Conservation (phyloP, 352 stramenopile genomes). For the Poterioochromonas sp. region DNA sequence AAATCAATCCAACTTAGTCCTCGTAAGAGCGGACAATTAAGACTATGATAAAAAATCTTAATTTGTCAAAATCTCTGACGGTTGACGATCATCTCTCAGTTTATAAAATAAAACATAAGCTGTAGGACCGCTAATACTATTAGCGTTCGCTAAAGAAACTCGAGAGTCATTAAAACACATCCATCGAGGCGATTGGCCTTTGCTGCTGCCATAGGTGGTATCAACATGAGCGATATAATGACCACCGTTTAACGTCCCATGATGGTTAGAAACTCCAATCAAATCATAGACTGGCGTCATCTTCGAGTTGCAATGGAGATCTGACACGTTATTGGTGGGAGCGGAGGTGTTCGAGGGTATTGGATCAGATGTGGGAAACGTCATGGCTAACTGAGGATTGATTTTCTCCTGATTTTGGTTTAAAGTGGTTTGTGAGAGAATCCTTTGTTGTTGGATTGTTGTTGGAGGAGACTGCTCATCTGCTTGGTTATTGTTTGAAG, state of each 20-base stretch:
- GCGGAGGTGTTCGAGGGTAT: too few species aligned
- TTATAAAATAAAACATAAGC: slow-evolving; percentile 83
- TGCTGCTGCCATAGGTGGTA: slow-evolving; percentile 53
- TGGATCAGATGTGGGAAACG: background rate
- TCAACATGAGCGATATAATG: slow-evolving; percentile 55
- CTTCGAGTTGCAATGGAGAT: too few species aligned
- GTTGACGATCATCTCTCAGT: slow-evolving; percentile 37
- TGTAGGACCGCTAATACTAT: slow-evolving; percentile 58
- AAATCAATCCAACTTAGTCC: too few species aligned
- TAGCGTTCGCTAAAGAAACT: slow-evolving; percentile 11
- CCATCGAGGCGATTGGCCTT: slow-evolving; percentile 49
- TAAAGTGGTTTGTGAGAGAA: too few species aligned
- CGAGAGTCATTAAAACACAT: slow-evolving; percentile 50
- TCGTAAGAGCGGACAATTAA: too few species aligned
- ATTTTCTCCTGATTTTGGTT: background rate
- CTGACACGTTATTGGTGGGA: too few species aligned
- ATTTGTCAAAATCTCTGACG: too few species aligned
- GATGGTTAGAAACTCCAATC: slow-evolving; percentile 80
- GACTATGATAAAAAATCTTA: too few species aligned
- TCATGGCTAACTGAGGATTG: background rate
- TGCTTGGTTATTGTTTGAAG: background rate
- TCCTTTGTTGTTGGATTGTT: too few species aligned
- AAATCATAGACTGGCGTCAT: slow-evolving; percentile 74
- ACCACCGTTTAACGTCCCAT: slow-evolving; percentile 71
- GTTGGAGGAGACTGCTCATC: background rate